Conservation (phyloP, 257 asterid genomes). For the Nicotiana undulata region DNA sequence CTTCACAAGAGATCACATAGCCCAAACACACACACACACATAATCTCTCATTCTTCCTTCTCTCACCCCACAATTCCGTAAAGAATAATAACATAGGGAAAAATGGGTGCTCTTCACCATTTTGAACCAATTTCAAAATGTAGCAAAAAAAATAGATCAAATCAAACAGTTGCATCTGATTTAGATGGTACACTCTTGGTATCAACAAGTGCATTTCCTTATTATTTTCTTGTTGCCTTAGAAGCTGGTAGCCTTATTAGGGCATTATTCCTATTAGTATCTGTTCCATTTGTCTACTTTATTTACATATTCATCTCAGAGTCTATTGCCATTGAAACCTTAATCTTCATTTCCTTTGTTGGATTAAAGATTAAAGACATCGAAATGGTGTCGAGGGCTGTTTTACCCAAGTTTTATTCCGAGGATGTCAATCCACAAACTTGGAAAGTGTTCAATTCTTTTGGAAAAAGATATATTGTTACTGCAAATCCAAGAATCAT, state of each 20-base stretch:
- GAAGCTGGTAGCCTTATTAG: slow-evolving; percentile 79
- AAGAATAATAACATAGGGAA: not conserved
- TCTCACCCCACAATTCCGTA: not conserved
- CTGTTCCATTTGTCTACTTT: slow-evolving; percentile 53
- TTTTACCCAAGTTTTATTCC: slow-evolving; percentile 70
- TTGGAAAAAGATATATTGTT: slow-evolving; percentile 59
- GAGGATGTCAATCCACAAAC: slow-evolving; percentile 69
- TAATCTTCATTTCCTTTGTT: slow-evolving; percentile 51
- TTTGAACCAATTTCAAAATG: slow-evolving; percentile 58
- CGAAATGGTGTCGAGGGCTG: slow-evolving; percentile 74
- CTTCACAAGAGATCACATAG: not conserved
- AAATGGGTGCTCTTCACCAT: slow-evolving; percentile 37
- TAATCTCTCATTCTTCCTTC: not conserved
- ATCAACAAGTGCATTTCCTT: slow-evolving; percentile 61
- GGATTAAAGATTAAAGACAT: slow-evolving; percentile 67
- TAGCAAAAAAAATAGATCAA: slow-evolving; percentile 36
- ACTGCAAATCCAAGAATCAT: slow-evolving; percentile 74
- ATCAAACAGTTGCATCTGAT: slow-evolving; percentile 69
- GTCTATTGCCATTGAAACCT: slow-evolving; percentile 35
- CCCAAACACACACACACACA: not conserved
- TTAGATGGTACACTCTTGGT: slow-evolving; percentile 75
- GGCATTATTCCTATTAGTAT: slow-evolving; percentile 43
- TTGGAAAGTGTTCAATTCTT: slow-evolving; percentile 71
- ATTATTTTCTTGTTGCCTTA: slow-evolving; percentile 71
- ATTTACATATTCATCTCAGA: slow-evolving; percentile 54